Evolutionary conservation across 2,329 filamentous ascomycete species (phyloP), one percentile per base, ranked within the genome.

Genomic region (Epichloe bromicola): DNA sequence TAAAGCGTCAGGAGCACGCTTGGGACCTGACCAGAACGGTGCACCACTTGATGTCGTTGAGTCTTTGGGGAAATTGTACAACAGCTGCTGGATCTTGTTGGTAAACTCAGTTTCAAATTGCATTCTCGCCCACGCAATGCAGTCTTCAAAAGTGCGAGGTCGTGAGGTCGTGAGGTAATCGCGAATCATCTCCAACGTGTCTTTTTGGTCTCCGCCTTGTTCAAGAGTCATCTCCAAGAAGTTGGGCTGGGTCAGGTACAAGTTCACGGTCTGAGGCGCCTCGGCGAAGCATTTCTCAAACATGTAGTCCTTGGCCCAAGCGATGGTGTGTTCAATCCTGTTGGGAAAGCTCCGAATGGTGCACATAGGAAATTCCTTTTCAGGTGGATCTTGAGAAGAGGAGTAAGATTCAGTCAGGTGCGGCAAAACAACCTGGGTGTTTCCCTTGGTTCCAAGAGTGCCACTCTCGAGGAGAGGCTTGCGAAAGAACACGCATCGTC

Each of bases 331-430:
- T 71, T 98, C 90, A 61, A 98, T 98, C 62, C 85, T 85, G 75
- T 98, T 98, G 53, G 93, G 93, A 75, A 98, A 98, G 69, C 90
- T 96, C 63, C 88, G 82, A 55, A 98, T 78, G 5, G 93, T 97
- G 68, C 93, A 98, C 90, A 97, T 97, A 1, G 93, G 93, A 77
- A 98, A 97, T 1, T 93, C 95, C 72, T 96, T 89, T 75, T 98
- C 94, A 0, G 93, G 93, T 1, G 93, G 93, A 66, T 98, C 94
- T 66, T 96, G 91, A 19, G 93, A 97, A 4, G 74, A 77, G 1
- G 93, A 96, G 73, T 98, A 98, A 1, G 93, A 97, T 69, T 98
- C 94, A 1, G 93, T 97, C 56, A 96, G 72, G 59, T 82, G 79
- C 11, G 93, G 94, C 52, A 98, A 78, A 46, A 98, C 83, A 53